A percentile compares a stretch with the other conserved stretches of the same genome.
Conservation (phyloP, 2,329 filamentous ascomycete species). For the Fusarium chuoi region DNA sequence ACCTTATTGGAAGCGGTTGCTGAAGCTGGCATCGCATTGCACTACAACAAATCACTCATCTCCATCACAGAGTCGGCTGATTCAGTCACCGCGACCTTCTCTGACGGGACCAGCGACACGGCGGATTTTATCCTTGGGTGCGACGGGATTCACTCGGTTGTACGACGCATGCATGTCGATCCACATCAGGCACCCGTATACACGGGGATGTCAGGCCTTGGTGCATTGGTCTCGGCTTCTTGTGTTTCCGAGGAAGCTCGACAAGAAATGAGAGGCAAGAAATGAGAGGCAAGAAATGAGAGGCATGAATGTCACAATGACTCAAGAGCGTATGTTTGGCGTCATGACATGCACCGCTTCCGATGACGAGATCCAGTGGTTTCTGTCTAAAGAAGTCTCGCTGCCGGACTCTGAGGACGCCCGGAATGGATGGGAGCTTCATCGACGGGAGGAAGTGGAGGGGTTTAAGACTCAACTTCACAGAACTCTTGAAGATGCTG, state of each 20-base stretch:
- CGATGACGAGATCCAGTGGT: not conserved
- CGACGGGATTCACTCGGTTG: not conserved
- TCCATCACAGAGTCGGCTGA: not conserved
- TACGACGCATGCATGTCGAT: not conserved
- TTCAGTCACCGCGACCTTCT: not conserved
- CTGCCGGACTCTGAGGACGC: not conserved
- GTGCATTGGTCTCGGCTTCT: not conserved
- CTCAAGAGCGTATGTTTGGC: not conserved
- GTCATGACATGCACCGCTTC: not conserved
- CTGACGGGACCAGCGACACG: not conserved
- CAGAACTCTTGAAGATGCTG: not conserved
- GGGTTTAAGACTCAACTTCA: not conserved
- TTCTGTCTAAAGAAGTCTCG: not conserved
- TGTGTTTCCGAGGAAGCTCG: not conserved
- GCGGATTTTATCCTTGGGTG: not conserved
- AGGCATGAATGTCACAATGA: slow-evolving; percentile 1
- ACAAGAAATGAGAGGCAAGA: not conserved
- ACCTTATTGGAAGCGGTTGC: not conserved
- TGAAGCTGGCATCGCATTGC: not conserved
- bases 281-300: not conserved
- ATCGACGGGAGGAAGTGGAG: not conserved
- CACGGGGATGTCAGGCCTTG: not conserved
- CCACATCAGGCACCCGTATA: not conserved
- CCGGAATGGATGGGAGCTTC: not conserved
- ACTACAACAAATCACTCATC: not conserved